phyloP scores from a whole-genome alignment of 2,329 filamentous ascomycete genomes.

The Penicillium brevicompactum region DNA sequence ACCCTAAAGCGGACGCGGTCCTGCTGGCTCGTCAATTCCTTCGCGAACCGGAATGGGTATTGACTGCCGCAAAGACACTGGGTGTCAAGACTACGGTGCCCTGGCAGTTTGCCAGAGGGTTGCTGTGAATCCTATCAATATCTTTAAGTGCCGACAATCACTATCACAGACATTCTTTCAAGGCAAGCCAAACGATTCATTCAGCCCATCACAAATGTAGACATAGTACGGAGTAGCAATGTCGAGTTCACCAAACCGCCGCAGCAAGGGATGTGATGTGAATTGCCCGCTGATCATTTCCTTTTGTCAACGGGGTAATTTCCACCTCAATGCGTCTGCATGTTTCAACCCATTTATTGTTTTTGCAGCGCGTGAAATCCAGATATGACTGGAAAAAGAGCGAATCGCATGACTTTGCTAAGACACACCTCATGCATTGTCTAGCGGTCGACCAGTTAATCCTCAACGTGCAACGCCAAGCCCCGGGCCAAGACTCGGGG shows the following conservation, averaged over 20 bases:
- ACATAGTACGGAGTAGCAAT: no score
- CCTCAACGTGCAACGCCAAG: slow-evolving; percentile 19
- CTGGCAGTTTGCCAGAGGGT: slow-evolving; percentile 46
- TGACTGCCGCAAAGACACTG: slow-evolving; percentile 53
- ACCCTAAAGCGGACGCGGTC: slow-evolving; percentile 49
- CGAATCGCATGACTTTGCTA: neutral
- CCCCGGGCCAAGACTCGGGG: slow-evolving; percentile 11
- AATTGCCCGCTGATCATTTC: neutral
- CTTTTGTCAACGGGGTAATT: neutral
- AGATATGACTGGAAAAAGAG: neutral
- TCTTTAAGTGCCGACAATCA: neutral
- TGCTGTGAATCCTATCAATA: neutral
- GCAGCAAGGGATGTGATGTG: neutral
- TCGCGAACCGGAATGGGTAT: slow-evolving; percentile 58
- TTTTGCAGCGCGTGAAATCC: no score
- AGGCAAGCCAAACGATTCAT: neutral
- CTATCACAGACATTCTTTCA: neutral
- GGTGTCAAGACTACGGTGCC: slow-evolving; percentile 53
- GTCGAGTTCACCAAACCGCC: neutral
- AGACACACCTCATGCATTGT: neutral
- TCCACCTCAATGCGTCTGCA: neutral
- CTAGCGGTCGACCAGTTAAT: neutral
- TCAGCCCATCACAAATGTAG: no score
- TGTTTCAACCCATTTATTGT: neutral
- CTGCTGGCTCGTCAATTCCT: slow-evolving; percentile 58